phyloP scores from a whole-genome alignment of 2,329 filamentous ascomycete species.

The Clonostachys solani region DNA sequence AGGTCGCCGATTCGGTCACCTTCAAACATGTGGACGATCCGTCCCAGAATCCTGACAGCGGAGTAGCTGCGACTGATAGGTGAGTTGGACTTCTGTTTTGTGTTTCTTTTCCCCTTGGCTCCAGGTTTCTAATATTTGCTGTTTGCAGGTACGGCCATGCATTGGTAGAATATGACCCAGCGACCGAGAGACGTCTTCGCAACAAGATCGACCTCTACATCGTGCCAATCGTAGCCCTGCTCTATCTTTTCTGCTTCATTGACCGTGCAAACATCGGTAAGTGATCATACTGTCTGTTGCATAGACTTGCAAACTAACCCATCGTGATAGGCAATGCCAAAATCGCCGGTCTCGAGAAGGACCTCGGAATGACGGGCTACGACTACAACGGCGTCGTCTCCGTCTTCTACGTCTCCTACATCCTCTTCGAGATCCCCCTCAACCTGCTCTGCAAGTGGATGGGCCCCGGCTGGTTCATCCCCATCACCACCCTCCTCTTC shows the following conservation, averaged over 20 bases:
- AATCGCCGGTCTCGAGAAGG: constrained; percentile 59
- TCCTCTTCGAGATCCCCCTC: constrained; percentile 66
- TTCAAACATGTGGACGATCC: too few species aligned
- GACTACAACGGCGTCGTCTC: constrained; percentile 68
- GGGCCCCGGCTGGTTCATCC: constrained; percentile 70
- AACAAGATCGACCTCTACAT: constrained; percentile 62
- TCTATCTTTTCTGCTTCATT: constrained; percentile 55
- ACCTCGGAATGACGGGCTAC: constrained; percentile 54
- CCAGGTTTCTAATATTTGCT: too few species aligned
- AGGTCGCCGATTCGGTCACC: too few species aligned
- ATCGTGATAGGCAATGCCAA: constrained; percentile 55
- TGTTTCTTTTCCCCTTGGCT: too few species aligned
- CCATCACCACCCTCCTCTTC: constrained; percentile 56
- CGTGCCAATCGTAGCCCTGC: constrained; percentile 57
- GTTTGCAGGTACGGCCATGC: too few species aligned
- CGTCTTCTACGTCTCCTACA: constrained; percentile 70
- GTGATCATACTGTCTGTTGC: constrained; percentile 3
- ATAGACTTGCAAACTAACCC: neutral
- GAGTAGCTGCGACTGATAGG: constrained; percentile 5
- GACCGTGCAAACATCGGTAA: constrained; percentile 63
- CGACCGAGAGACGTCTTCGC: constrained; percentile 50
- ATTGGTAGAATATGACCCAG: constrained; percentile 29
- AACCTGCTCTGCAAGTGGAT: constrained; percentile 68
- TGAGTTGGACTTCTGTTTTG: neutral
- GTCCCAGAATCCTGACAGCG: constrained; percentile 1